Evolutionary conservation across 1,284 basidiomycete genomes (phyloP), one percentile per base, ranked within the genome.

Genomic region (Boletus sp.): DNA sequence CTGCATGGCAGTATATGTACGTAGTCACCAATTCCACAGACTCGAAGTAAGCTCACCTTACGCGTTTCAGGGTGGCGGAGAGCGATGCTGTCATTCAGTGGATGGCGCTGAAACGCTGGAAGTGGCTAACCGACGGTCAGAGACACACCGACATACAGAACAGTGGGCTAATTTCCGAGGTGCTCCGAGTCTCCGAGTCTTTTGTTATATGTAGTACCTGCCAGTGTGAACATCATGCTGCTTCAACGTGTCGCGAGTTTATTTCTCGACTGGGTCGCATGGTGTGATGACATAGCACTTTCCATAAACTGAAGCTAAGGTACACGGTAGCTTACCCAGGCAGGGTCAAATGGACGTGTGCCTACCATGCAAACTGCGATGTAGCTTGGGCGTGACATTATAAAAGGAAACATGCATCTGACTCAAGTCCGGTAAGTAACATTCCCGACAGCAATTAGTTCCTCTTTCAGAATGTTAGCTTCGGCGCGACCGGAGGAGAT

Each of bases 401-500:
- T 50, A n/a, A 8, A 14, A 46, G 46, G 14, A 42, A 36, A 57
- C 22, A 40, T 43, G 20, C 22, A 22, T 44, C 33, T n/a, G 6
- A 23, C 35, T 55, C 33, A 46, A 40, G 41, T 54, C 50, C 46
- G 29, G 22, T 35, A 50, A 41, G 26, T 20, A 47, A 36, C 37
- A 5, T 41, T n/a, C n/a, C 29, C 43, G 16, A 30, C 46, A 40
- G 26, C 7, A 35, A 35, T 19, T 22, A 35, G 27, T 27, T 50
- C 54, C 39, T 53, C 56, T 36, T 40, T 41, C 36, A 59, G 40
- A 26, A 29, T 12, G 9, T 44, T 33, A 19, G 17, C 46, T 50
- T 49, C 46, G 37, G 36, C 44, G 36, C 50, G 45, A 13, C 44
- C 30, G n/a, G 49, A 51, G 25, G 59, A 33, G 34, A 49, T 68